phyloP scores from a whole-genome alignment of 78 protist species.

The Polysphondylium violaceum region DNA sequence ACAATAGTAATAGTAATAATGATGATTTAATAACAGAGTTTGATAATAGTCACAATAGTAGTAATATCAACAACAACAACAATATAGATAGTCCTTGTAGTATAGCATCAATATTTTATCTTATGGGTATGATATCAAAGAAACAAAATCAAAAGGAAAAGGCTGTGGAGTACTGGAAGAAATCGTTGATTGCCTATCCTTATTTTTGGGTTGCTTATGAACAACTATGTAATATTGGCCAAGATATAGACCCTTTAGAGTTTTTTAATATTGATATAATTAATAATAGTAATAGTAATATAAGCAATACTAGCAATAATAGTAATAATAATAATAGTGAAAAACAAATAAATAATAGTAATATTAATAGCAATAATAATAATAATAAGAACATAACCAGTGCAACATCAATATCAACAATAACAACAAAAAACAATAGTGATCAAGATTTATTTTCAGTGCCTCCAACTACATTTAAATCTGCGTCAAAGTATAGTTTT shows the following conservation, averaged over 20 bases:
- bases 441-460: too few species aligned
- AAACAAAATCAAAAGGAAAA: constrained; percentile 36
- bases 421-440: not conserved
- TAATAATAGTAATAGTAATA: not conserved
- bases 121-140: constrained; percentile 16
- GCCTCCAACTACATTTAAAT: not conserved
- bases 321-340: not conserved
- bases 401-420: not conserved
- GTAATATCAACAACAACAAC: not conserved
- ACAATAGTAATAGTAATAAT: not conserved
- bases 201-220: constrained; percentile 65
- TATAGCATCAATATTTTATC: constrained; percentile 38
- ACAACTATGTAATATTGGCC: constrained; percentile 59
- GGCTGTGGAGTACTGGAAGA: constrained; percentile 25
- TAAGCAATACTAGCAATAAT: constrained; percentile 6
- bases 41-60: too few species aligned
- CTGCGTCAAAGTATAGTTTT: not conserved
- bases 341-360: not conserved
- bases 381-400: not conserved
- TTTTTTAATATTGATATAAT: not conserved
- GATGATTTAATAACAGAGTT: not conserved
- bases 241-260: too few species aligned
- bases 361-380: not conserved
- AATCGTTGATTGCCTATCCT: constrained; percentile 15
- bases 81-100: constrained; percentile 13